phyloP scores from a whole-genome alignment of 164 flowering plant genomes.

The Liquidambar formosana region DNA sequence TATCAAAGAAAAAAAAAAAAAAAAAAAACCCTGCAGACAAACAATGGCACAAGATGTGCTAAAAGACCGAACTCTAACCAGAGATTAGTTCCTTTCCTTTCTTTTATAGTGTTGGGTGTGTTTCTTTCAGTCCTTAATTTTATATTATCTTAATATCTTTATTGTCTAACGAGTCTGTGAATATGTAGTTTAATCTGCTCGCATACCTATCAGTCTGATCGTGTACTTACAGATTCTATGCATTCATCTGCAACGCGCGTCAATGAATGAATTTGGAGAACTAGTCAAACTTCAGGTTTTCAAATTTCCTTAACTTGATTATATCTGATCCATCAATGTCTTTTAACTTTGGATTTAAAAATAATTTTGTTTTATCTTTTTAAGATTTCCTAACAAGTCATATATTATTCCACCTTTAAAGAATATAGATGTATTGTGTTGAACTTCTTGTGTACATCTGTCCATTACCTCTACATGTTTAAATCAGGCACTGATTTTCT shows the following conservation, averaged over 20 bases:
- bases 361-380: too few species aligned
- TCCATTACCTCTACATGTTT: background rate
- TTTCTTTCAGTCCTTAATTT: background rate
- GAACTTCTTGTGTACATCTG: background rate
- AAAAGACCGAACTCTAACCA: too few species aligned
- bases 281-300: slow-evolving; percentile 69
- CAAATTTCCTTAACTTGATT: background rate
- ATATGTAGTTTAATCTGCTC: slow-evolving; percentile 7
- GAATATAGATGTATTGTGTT: background rate
- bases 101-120: too few species aligned
- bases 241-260: slow-evolving; percentile 87
- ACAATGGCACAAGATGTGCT: too few species aligned
- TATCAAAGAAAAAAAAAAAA: too few species aligned
- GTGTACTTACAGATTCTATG: slow-evolving; percentile 69
- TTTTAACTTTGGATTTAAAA: background rate
- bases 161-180: background rate
- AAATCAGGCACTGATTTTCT: background rate
- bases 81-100: too few species aligned
- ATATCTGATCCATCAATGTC: background rate
- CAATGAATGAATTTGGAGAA: slow-evolving; percentile 59
- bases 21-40: too few species aligned
- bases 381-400: background rate
- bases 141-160: background rate
- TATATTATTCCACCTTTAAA: background rate
- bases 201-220: slow-evolving; percentile 12